Evolutionary conservation across 1,284 basidiomycete genomes (phyloP), one percentile per base, ranked within the genome.

Genomic region (Cutaneotrichosporon sp.): DNA sequence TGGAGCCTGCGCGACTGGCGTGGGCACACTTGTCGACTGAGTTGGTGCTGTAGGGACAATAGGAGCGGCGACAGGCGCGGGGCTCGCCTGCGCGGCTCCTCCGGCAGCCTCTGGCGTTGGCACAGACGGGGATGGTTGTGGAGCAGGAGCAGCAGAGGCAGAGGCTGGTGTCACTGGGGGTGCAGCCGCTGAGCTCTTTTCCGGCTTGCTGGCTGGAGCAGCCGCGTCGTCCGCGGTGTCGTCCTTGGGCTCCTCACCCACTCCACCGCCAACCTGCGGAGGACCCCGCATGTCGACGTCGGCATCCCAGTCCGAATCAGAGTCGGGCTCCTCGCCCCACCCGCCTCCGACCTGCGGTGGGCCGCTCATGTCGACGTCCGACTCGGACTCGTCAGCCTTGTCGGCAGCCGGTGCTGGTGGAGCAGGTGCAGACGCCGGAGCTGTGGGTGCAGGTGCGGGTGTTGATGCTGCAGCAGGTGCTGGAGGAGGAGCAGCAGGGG

Each of bases 331-430:
- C 7, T 69, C 62, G 18, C 46, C 58, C 9, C 18, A 46, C 1
- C 75, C 75, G 2, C 75, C 75, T n/a, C 75, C 75, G 9, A 72
- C 70, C 64, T 75, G 73, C 24, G 60, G 64, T 0, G 65, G 71
- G 3, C 75, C 75, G 14, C 53, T 71, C 72, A 73, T 71, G 54
- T 72, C 70, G 1, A 69, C 67, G 36, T 75, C 74, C 8, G 60
- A 62, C 24, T 69, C 69, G n/a, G 63, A 58, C 3, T 62, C 61
- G 34, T 60, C 59, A 9, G 22, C 9, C 10, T 56, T 43, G 22
- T 27, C 34, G 0, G 58, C n/a, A 1, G 45, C 7, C 13, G 57
- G 27, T 45, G 58, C 31, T 10, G 36, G 27, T 1, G 43, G 22
- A 11, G 63, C 34, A 18, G 56, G 13, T 2, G 64, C 34, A 7